Percentiles rank a stretch among this genome's conserved stretches.
phyloP scores from a whole-genome alignment of 768 basidiomycete species.

The Xerocomus brunneocitrinus region DNA sequence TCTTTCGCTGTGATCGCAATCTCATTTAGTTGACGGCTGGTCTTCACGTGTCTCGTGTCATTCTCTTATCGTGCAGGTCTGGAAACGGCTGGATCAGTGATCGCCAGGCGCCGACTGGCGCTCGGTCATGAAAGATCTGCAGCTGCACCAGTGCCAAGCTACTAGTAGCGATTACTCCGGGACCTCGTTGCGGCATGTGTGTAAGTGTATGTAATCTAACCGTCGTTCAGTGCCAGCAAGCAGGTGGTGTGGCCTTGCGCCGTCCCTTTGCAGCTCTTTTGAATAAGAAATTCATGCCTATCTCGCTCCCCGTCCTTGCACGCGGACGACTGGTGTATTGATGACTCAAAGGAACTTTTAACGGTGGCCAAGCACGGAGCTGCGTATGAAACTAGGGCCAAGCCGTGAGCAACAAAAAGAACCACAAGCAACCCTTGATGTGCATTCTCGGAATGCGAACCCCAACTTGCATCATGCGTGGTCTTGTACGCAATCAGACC shows the following conservation, averaged over 20 bases:
- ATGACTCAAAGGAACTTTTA: constrained; percentile 14
- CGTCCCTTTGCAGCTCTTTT: constrained; percentile 3
- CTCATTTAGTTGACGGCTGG: constrained; percentile 18
- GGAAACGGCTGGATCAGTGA: constrained; percentile 33
- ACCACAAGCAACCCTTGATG: constrained; percentile 22
- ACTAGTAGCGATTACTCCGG: constrained; percentile 1
- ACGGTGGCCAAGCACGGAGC: constrained; percentile 11
- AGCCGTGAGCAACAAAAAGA: constrained; percentile 5
- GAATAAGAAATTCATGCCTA: constrained; percentile 7
- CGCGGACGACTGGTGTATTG: constrained; percentile 5
- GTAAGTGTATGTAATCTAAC: constrained; percentile 24
- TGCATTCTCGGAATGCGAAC: constrained; percentile 23
- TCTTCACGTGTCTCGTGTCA: constrained; percentile 14
- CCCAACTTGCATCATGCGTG: constrained; percentile 13
- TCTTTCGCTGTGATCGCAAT: constrained; percentile 25
- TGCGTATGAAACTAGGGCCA: constrained; percentile 14
- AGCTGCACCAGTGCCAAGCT: constrained; percentile 23
- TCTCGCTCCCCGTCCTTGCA: constrained; percentile 9
- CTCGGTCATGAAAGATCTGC: constrained; percentile 34
- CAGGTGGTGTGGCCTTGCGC: constrained; percentile 18
- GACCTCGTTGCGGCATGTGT: constrained; percentile 19
- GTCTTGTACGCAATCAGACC: constrained; percentile 28
- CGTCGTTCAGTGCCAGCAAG: constrained; percentile 20
- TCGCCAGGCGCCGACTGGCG: constrained; percentile 30
- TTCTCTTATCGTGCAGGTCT: constrained; percentile 24